Evolutionary conservation across 306 rosid species (phyloP).

Genomic region (Quercus wislizeni): DNA sequence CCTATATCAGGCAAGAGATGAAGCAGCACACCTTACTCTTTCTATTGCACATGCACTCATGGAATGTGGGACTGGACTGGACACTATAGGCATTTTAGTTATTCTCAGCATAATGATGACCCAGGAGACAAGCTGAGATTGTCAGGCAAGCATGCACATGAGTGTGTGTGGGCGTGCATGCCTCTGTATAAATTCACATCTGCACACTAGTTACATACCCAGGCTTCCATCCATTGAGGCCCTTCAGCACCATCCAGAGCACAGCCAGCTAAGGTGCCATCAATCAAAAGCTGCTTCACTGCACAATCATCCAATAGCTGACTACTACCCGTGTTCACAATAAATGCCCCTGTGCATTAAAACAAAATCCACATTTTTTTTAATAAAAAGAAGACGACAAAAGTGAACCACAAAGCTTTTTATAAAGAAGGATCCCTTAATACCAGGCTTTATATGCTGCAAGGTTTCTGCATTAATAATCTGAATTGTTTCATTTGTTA

Average conservation of each 20-base stretch:
- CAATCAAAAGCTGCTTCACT: constrained; percentile 95
- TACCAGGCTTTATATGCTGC: constrained; percentile 96
- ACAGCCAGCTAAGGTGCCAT: constrained; percentile 95
- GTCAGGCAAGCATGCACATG: constrained; percentile 5
- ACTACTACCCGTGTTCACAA: constrained; percentile 93
- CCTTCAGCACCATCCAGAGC: constrained; percentile 99
- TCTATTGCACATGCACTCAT: background rate
- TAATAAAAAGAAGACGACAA: constrained; percentile 5
- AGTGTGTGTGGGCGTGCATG: background rate
- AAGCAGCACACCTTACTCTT: background rate
- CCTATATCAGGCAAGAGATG: background rate
- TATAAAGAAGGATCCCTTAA: constrained; percentile 2
- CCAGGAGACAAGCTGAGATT: background rate
- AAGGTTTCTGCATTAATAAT: constrained; percentile 84
- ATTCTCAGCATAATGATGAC: background rate
- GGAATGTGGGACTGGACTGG: background rate
- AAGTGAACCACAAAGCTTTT: background rate
- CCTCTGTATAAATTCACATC: background rate
- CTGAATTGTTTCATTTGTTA: constrained; percentile 89
- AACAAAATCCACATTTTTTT: constrained; percentile 9
- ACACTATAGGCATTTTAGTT: background rate
- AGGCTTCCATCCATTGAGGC: constrained; percentile 99
- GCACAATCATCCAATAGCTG: constrained; percentile 98
- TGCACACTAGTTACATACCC: constrained; percentile 56
- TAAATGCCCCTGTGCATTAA: constrained; percentile 74